These are phyloP conservation scores for Neurospora intermedia DNA, from an alignment of 495 filamentous ascomycete genomes.

Conservation along the genomic window DNA sequence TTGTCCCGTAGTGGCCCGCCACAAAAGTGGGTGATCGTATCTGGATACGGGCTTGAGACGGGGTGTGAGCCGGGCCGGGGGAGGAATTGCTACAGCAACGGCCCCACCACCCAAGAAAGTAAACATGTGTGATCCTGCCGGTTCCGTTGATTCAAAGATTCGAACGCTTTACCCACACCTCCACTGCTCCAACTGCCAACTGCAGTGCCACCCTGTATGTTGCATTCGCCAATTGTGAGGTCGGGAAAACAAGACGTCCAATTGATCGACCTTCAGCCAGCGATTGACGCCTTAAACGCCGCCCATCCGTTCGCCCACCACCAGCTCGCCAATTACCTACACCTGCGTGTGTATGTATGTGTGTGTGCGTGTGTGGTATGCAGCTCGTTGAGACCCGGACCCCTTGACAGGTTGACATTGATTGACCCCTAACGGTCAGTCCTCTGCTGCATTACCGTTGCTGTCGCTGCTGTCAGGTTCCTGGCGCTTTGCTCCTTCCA, in stretches of 20 bases:
- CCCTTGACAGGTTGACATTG: background rate
- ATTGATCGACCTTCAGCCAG: background rate
- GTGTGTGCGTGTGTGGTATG: background rate
- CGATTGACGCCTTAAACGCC: background rate
- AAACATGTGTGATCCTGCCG: constrained; percentile 4
- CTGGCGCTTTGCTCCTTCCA: background rate
- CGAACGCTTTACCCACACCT: background rate
- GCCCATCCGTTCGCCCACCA: background rate
- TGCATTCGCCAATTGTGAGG: background rate
- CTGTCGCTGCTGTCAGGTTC: background rate
- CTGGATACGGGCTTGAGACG: background rate
- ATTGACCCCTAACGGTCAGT: background rate
- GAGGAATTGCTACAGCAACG: constrained; percentile 6
- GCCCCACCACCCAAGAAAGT: constrained; percentile 1
- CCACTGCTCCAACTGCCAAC: background rate
- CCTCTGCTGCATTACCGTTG: background rate
- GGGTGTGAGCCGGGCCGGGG: background rate
- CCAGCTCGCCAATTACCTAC: background rate
- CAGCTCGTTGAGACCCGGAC: background rate
- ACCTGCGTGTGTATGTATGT: background rate
- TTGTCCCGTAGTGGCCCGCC: background rate
- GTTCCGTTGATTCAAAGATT: background rate
- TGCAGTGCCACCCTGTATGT: background rate
- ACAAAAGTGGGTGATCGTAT: background rate
- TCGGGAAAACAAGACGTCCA: background rate